phyloP scores from a whole-genome alignment of 345 rosid species.

The Citropsis articulata region DNA sequence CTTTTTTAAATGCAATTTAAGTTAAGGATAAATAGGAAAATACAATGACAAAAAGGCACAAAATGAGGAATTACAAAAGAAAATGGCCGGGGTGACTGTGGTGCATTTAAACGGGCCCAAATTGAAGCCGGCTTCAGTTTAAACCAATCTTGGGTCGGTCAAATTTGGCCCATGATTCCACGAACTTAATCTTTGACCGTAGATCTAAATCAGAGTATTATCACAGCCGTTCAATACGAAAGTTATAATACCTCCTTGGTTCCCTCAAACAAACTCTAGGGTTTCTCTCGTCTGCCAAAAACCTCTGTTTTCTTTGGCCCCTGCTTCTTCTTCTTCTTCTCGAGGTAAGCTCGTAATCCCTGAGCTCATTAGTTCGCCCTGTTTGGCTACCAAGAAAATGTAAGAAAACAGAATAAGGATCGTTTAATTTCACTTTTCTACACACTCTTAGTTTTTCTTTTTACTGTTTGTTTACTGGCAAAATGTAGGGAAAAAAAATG shows the following conservation, averaged over 20 bases:
- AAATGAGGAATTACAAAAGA: no score
- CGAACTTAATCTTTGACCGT: not conserved
- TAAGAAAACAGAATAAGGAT: not conserved
- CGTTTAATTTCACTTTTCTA: not conserved
- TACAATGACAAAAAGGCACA: no score
- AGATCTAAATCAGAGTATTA: not conserved
- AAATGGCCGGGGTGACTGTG: no score
- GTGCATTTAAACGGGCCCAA: not conserved
- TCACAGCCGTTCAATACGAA: not conserved
- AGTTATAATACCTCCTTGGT: not conserved
- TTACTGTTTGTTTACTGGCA: not conserved
- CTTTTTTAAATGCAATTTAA: no score
- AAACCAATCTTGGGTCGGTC: not conserved
- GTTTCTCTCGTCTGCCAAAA: conserved; percentile 8
- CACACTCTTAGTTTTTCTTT: not conserved
- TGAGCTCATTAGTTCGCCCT: not conserved
- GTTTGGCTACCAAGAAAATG: not conserved
- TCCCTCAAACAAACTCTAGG: not conserved
- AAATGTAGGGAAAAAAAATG: not conserved
- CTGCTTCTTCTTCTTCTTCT: not conserved
- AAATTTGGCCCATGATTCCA: not conserved
- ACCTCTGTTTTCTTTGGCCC: not conserved
- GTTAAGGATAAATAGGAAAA: no score
- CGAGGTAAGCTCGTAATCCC: not conserved
- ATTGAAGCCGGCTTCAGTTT: not conserved